A percentile compares a stretch with the other conserved stretches of the same genome.
Conservation (phyloP, 176 grass and related monocot genomes). For the Tillandsia fasciculata region DNA sequence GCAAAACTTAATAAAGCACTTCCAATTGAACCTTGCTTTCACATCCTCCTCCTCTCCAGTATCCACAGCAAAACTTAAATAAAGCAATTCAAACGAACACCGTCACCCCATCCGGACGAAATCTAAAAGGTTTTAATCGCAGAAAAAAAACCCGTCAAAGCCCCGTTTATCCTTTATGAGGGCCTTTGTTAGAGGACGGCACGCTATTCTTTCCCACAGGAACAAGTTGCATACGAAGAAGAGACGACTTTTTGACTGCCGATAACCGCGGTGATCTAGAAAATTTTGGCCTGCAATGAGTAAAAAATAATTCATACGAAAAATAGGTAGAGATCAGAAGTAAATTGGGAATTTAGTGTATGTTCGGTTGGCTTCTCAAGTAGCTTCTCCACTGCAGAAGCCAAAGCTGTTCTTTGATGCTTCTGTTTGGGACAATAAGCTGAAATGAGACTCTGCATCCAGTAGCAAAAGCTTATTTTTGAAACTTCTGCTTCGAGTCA, state of each 20-base stretch:
- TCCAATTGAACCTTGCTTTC: not conserved
- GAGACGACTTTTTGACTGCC: not conserved
- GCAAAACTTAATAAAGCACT: not conserved
- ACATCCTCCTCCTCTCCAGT: not conserved
- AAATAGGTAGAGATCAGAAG: no score
- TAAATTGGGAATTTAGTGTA: no score
- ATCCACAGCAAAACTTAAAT: no score
- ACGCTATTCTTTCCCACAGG: not conserved
- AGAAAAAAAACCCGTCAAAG: not conserved
- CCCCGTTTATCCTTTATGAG: not conserved
- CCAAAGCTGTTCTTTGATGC: not conserved
- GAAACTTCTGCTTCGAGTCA: not conserved
- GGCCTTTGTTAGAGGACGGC: not conserved
- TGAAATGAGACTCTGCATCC: no score
- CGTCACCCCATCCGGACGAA: not conserved
- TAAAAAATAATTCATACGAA: not conserved
- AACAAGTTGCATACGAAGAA: conserved; percentile 3
- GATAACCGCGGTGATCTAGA: not conserved
- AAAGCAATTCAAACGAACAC: not conserved
- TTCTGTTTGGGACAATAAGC: no score
- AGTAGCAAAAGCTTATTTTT: not conserved
- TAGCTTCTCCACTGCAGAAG: no score
- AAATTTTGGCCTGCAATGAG: conserved; percentile 6
- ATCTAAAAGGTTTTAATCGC: not conserved
- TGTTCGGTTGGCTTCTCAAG: no score